Evolutionary conservation across 1,139 yeast genomes (phyloP).

Genomic region (Nakaseomyces kungkrabaensis): DNA sequence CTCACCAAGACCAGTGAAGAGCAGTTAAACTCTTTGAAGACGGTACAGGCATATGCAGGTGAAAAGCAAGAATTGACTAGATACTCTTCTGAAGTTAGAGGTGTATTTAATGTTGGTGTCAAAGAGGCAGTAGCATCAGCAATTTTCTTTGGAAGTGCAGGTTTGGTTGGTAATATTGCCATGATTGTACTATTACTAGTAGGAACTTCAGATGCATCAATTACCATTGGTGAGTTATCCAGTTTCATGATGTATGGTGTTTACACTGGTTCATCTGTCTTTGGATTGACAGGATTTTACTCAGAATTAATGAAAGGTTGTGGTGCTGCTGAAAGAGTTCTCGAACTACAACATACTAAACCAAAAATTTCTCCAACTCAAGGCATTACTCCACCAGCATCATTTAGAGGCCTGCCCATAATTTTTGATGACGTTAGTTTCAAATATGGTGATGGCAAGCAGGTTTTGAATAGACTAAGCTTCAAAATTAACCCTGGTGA

Average conservation of each 20-base stretch:
- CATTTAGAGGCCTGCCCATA: slow-evolving; percentile 41
- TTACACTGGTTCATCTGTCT: slow-evolving; percentile 84
- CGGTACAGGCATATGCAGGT: slow-evolving; percentile 85
- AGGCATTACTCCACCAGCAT: slow-evolving; percentile 31
- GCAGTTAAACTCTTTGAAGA: slow-evolving; percentile 71
- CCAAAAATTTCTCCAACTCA: slow-evolving; percentile 60
- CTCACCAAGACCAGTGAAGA: slow-evolving; percentile 93
- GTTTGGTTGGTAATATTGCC: slow-evolving; percentile 74
- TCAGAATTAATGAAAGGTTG: slow-evolving; percentile 95
- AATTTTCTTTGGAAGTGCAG: slow-evolving; percentile 69
- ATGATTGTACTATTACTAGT: slow-evolving; percentile 64
- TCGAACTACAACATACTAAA: slow-evolving; percentile 73
- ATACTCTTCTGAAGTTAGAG: slow-evolving; percentile 62
- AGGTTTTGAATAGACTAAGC: slow-evolving; percentile 53
- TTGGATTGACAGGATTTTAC: slow-evolving; percentile 84
- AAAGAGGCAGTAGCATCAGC: slow-evolving; percentile 76
- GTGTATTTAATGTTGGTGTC: slow-evolving; percentile 65
- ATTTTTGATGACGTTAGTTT: slow-evolving; percentile 59
- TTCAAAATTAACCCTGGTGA: slow-evolving; percentile 58
- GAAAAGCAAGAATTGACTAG: slow-evolving; percentile 55
- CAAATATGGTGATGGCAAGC: slow-evolving; percentile 52
- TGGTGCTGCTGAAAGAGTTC: slow-evolving; percentile 90
- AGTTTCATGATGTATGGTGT: slow-evolving; percentile 95
- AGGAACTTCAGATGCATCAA: slow-evolving; percentile 71
- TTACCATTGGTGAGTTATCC: slow-evolving; percentile 82